A percentile compares a stretch with the other conserved stretches of the same genome.
Conservation (phyloP, 192 early-diverging fungal species). For the Podila verticillata region DNA sequence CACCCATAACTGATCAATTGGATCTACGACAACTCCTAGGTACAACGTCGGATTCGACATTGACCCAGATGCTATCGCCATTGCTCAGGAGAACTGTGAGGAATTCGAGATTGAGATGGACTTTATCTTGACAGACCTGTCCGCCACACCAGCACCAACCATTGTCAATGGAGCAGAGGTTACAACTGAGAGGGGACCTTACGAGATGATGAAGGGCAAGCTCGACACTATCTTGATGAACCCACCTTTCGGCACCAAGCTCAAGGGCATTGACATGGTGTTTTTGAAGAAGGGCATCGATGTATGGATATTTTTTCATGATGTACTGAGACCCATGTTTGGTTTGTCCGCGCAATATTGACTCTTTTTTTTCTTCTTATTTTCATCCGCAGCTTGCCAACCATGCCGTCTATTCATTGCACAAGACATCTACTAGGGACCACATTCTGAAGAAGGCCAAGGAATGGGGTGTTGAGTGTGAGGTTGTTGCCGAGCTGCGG, state of each 20-base stretch:
- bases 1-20: too few relatives aligned
- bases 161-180: constrained; percentile 10
- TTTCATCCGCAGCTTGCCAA: constrained; percentile 58
- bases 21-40: constrained; percentile 8
- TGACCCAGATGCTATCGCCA: constrained; percentile 74
- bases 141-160: constrained; percentile 24
- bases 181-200: constrained; percentile 15
- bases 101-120: constrained; percentile 71
- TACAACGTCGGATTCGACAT: constrained; percentile 75
- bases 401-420: constrained; percentile 78
- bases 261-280: constrained; percentile 78
- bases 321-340: neutral
- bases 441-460: constrained; percentile 75
- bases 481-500: constrained; percentile 79
- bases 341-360: neutral
- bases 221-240: constrained; percentile 86
- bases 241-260: constrained; percentile 86
- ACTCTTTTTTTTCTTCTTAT: neutral
- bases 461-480: constrained; percentile 76
- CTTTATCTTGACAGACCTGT: constrained; percentile 67
- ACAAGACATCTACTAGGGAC: constrained; percentile 82
- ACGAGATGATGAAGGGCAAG: constrained; percentile 57
- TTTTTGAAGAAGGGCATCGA: constrained; percentile 78
- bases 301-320: constrained; percentile 23
- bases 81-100: constrained; percentile 74